Conservation (phyloP, 2,329 filamentous ascomycete genomes). For the Aspergillus phoenicis region DNA sequence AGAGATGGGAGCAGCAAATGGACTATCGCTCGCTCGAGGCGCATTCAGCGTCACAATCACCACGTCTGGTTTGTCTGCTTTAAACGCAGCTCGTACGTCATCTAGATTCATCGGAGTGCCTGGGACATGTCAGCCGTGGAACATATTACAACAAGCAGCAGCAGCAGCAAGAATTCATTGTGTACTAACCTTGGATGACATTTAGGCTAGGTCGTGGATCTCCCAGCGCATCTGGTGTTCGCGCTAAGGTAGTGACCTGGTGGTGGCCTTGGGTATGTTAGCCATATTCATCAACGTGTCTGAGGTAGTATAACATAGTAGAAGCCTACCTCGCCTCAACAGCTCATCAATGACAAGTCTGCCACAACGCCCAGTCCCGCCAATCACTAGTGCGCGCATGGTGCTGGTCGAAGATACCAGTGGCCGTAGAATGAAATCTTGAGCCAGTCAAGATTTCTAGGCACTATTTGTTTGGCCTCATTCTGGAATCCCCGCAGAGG, state of each 20-base stretch:
- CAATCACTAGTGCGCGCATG: conserved; percentile 45
- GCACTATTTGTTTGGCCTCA: not conserved
- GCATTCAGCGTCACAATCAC: conserved; percentile 56
- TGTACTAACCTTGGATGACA: conserved; percentile 22
- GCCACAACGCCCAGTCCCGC: conserved; percentile 49
- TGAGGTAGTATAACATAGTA: not conserved
- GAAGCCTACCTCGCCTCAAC: conserved; percentile 32
- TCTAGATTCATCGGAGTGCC: conserved; percentile 26
- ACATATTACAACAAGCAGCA: not conserved
- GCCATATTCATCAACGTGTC: not conserved
- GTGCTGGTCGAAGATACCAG: not conserved
- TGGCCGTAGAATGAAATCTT: not conserved
- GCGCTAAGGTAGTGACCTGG: conserved; percentile 44
- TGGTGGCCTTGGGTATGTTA: conserved; percentile 32
- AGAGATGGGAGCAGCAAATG: conserved; percentile 50
- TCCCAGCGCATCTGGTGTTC: conserved; percentile 31
- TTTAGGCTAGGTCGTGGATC: conserved; percentile 22
- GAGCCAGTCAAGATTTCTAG: not conserved
- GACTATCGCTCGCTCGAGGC: conserved; percentile 49
- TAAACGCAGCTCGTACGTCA: conserved; percentile 26
- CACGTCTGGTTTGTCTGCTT: conserved; percentile 29
- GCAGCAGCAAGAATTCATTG: not conserved
- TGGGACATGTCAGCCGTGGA: not conserved
- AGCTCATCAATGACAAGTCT: conserved; percentile 46
- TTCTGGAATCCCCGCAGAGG: not conserved